These are phyloP conservation scores for Yamadazyma laniorum DNA, from an alignment of 805 yeast species.

Conservation along the genomic window DNA sequence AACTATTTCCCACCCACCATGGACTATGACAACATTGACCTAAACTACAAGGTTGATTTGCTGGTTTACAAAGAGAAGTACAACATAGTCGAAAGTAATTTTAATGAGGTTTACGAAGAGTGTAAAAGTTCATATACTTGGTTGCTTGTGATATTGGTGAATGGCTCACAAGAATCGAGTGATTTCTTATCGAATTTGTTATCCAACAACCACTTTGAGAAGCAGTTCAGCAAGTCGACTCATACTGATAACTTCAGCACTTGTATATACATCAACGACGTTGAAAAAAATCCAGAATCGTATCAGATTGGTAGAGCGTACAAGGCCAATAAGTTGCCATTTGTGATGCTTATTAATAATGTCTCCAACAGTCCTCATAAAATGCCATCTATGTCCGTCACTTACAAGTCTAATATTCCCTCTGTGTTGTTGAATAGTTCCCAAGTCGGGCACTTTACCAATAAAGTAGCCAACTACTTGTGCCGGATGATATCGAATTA, in stretches of 20 bases:
- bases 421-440: conserved; percentile 17
- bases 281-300: conserved; percentile 34
- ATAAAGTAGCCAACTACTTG: conserved; percentile 25
- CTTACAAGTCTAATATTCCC: conserved; percentile 31
- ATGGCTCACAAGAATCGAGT: conserved; percentile 22
- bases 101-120: conserved; percentile 29
- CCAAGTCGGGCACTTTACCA: conserved; percentile 16
- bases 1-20: conserved; percentile 25
- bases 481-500: conserved; percentile 25
- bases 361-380: conserved; percentile 34
- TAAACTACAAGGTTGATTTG: conserved; percentile 13
- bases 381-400: conserved; percentile 39
- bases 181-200: conserved; percentile 19
- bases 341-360: conserved; percentile 37
- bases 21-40: conserved; percentile 26
- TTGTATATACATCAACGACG: conserved; percentile 29
- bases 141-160: conserved; percentile 32
- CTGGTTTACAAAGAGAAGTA: conserved; percentile 7
- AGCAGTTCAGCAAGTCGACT: conserved; percentile 22
- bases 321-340: conserved; percentile 29
- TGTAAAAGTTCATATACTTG: conserved; percentile 30
- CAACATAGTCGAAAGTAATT: conserved; percentile 18
- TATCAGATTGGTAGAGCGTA: conserved; percentile 37
- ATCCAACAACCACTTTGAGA: conserved; percentile 16
- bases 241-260: conserved; percentile 27